Evolutionary conservation across 306 rosid genomes (phyloP).

Genomic region (Nissolia schottii): DNA sequence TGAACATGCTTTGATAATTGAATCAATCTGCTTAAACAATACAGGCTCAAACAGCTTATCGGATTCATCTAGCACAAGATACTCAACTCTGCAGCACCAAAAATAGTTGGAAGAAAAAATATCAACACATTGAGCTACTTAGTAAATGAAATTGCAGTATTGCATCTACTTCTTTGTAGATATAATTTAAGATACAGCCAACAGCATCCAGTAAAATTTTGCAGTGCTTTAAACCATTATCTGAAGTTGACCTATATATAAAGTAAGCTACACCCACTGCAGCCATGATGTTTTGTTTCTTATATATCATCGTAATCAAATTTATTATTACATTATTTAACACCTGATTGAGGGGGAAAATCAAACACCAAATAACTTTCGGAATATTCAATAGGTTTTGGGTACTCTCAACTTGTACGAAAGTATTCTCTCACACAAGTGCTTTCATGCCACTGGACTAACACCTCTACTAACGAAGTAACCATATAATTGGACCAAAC

Average conservation of each 20-base stretch:
- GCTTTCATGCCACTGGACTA: conserved; percentile 2
- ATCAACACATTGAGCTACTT: conserved; percentile 5
- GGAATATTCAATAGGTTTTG: background rate
- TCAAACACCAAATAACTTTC: background rate
- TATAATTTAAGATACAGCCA: background rate
- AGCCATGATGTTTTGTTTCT: background rate
- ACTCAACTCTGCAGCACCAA: conserved; percentile 69
- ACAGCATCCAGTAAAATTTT: background rate
- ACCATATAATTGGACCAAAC: background rate
- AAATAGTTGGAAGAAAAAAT: conserved; percentile 17
- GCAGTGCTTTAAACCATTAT: background rate
- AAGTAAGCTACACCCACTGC: background rate
- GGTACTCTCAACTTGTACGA: background rate
- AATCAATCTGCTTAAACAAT: conserved; percentile 78
- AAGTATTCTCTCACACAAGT: conserved; percentile 1
- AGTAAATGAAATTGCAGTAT: background rate
- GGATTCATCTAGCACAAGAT: conserved; percentile 91
- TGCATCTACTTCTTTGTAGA: background rate
- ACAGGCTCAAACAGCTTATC: conserved; percentile 94
- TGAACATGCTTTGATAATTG: conserved; percentile 83
- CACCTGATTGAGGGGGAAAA: background rate
- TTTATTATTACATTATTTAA: background rate
- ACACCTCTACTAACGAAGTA: background rate
- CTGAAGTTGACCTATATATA: background rate
- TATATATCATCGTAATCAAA: background rate